Evolutionary conservation across 805 yeast genomes (phyloP), one percentile per base, ranked within the genome.

Genomic region (Candida mattraensis): DNA sequence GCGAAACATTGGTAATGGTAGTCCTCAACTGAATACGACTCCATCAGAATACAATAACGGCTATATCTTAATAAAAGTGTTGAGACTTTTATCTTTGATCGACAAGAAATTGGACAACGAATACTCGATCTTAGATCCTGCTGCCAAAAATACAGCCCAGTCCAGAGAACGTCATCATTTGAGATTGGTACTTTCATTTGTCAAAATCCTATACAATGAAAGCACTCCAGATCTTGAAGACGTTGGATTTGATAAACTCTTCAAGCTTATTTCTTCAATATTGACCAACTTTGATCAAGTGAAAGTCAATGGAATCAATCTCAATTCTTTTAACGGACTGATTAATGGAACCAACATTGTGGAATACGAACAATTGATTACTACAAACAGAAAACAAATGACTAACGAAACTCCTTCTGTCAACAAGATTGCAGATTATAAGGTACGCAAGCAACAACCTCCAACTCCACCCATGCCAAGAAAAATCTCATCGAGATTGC

Each of bases 31-130:
- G 28, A 38, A 24, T 23, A 29, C 36, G 23, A 18, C 15, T 7
- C 31, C 38, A n/a, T 42, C 37, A 7, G 39, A 35, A 12, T 54
- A 58, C 34, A 56, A 54, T 33, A 60, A 61, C 33, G 48, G 58
- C 6, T 69, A 72, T 47, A 61, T 76, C 31, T 54, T 60, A 5
- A 51, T 63, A 32, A 72, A 72, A 48, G 54, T 67, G 32, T 59
- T 72, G 19, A 42, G 50, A 14, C 29, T 37, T 7, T 24, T 62
- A 16, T 32, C 44, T 17, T 13, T 12, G n/a, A 17, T 36, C 6
- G 26, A 26, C 9, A 15, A 35, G 4, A 61, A 60, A 28, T 27
- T 60, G n/a, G 40, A 47, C 21, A 47, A 46, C 11, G 66, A 61
- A 28, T 32, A 45, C 10, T 39, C 45, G 10, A 24, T 46, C 1